These are phyloP conservation scores for Mucor saturninus DNA, from an alignment of 371 early-diverging fungal genomes.

Conservation along the genomic window DNA sequence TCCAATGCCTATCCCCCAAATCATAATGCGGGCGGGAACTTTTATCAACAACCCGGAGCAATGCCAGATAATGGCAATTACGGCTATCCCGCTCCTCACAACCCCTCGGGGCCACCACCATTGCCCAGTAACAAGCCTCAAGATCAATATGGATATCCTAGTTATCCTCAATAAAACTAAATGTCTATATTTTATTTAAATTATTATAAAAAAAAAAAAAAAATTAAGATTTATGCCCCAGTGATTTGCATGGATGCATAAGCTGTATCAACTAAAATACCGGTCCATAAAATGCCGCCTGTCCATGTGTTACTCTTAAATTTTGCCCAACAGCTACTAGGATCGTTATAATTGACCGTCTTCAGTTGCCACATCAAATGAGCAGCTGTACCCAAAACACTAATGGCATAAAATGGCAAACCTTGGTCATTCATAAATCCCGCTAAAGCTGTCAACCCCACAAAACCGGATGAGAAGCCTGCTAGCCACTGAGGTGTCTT, in stretches of 20 bases:
- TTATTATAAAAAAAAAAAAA: background rate
- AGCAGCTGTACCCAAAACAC: conserved; percentile 74
- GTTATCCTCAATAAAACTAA: conserved; percentile 23
- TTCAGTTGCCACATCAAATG: conserved; percentile 86
- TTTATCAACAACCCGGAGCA: conserved; percentile 6
- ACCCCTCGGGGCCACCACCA: conserved; percentile 4
- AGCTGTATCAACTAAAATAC: conserved; percentile 66
- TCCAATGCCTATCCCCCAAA: background rate
- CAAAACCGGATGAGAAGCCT: conserved; percentile 73
- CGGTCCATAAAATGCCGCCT: conserved; percentile 77
- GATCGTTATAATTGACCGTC: conserved; percentile 71
- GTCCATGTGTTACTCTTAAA: conserved; percentile 81
- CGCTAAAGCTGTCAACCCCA: conserved; percentile 70
- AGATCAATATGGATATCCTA: conserved; percentile 26
- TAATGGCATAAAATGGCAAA: conserved; percentile 69
- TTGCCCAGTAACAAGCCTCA: conserved; percentile 13
- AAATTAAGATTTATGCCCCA: background rate
- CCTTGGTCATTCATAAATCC: conserved; percentile 86
- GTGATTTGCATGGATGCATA: conserved; percentile 8
- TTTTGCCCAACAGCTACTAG: conserved; percentile 71
- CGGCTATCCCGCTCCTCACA: background rate
- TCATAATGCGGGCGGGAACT: background rate
- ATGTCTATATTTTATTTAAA: background rate
- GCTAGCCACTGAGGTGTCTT: conserved; percentile 74
- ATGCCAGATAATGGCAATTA: background rate